A percentile compares a stretch with the other conserved stretches of the same genome.
Conservation (phyloP, 768 basidiomycete species). For the Grammothele lineata region DNA sequence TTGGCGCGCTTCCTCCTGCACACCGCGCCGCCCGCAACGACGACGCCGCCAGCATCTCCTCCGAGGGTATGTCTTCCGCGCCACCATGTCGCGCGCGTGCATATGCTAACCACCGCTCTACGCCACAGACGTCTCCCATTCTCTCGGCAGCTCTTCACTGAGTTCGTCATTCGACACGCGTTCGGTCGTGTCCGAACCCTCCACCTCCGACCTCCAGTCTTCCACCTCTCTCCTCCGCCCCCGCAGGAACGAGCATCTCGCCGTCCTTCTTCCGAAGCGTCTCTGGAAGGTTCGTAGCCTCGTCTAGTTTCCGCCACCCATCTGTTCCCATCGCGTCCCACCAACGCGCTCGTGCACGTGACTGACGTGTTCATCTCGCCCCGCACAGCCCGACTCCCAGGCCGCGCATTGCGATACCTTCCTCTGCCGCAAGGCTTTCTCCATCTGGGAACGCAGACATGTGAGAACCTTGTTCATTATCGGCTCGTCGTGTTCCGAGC, state of each 20-base stretch:
- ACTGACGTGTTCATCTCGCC: slow-evolving; percentile 14
- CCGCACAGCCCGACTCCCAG: slow-evolving; percentile 52
- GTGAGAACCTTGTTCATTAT: slow-evolving; percentile 37
- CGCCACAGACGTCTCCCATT: slow-evolving; percentile 14
- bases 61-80: slow-evolving; percentile 10
- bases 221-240: slow-evolving; percentile 19
- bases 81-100: slow-evolving; percentile 1
- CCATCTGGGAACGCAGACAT: slow-evolving; percentile 71
- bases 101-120: slow-evolving; percentile 4
- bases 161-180: slow-evolving; percentile 21
- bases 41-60: slow-evolving; percentile 11
- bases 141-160: slow-evolving; percentile 23
- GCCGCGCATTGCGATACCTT: slow-evolving; percentile 70
- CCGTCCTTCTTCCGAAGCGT: slow-evolving; percentile 61
- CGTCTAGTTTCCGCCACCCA: not conserved
- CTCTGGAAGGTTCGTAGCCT: slow-evolving; percentile 61
- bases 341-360: slow-evolving; percentile 9
- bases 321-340: slow-evolving; percentile 9
- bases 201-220: slow-evolving; percentile 16
- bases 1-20: slow-evolving; percentile 4
- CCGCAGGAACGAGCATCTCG: slow-evolving; percentile 63
- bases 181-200: slow-evolving; percentile 22
- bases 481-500: slow-evolving; percentile 19
- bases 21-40: slow-evolving; percentile 10
- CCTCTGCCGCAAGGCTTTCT: slow-evolving; percentile 60